Percentiles rank a stretch among this genome's conserved stretches.
phyloP scores from a whole-genome alignment of 345 rosid genomes.

The Pelargonium nanum region DNA sequence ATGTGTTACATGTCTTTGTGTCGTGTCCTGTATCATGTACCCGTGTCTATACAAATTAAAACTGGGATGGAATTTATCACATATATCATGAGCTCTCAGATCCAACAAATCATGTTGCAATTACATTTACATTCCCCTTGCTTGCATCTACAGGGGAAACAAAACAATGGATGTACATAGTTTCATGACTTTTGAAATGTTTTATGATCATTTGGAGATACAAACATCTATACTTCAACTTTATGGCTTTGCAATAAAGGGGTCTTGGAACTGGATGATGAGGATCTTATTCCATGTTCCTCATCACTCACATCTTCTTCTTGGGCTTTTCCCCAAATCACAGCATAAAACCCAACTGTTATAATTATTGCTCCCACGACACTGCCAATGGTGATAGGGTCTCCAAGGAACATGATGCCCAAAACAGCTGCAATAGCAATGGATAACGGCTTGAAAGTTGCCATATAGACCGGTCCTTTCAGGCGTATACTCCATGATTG shows the following conservation, averaged over 20 bases:
- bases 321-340: not conserved
- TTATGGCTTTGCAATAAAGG: not conserved
- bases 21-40: no score
- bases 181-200: no score
- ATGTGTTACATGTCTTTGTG: no score
- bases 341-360: not conserved
- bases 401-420: conserved; percentile 26
- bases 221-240: no score
- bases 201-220: not conserved
- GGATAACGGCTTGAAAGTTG: conserved; percentile 32
- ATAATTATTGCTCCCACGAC: not conserved
- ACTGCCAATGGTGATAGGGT: conserved; percentile 25
- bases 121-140: no score
- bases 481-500: conserved; percentile 27
- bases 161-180: no score
- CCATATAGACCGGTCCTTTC: conserved; percentile 36
- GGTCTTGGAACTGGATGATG: not conserved
- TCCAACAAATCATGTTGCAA: no score
- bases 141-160: no score
- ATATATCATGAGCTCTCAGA: no score
- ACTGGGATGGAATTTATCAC: no score
- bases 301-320: not conserved
- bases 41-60: no score
- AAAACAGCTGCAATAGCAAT: conserved; percentile 25
- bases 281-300: not conserved